Conservation (phyloP, 148 eudicot genomes). For the Vaccinium vitisidaea region DNA sequence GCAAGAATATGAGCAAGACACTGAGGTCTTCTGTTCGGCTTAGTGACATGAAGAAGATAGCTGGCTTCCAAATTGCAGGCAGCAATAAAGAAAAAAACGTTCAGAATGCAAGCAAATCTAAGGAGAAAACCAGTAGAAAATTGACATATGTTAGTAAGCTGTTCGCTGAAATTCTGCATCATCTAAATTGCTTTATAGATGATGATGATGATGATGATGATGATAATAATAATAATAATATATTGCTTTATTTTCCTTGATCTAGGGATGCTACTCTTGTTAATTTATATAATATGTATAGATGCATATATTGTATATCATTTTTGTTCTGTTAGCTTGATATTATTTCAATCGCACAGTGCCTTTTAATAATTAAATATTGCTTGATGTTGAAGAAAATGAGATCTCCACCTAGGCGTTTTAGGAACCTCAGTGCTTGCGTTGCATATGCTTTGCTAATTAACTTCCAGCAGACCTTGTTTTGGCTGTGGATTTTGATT, state of each 20-base stretch:
- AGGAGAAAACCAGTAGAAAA: slow-evolving; percentile 26
- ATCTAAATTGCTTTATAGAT: not conserved
- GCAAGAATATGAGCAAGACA: slow-evolving; percentile 1
- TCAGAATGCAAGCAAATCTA: slow-evolving; percentile 13
- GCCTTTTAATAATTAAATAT: not conserved
- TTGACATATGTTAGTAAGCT: slow-evolving; percentile 31
- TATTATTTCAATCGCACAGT: not conserved
- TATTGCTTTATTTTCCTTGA: not conserved
- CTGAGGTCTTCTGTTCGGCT: slow-evolving; percentile 2
- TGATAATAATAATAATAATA: too few relatives aligned
- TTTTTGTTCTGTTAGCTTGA: not conserved
- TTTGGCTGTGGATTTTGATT: slow-evolving; percentile 1
- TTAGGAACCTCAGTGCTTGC: slow-evolving; percentile 5
- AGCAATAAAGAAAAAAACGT: slow-evolving; percentile 7
- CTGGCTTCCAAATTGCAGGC: not conserved
- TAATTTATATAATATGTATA: not conserved
- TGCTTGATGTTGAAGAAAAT: not conserved
- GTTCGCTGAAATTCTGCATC: not conserved
- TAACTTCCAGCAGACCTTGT: not conserved
- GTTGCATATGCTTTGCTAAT: not conserved
- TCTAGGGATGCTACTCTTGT: not conserved
- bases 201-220: too few relatives aligned
- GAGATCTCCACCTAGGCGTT: not conserved
- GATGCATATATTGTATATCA: not conserved
- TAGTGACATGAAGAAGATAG: slow-evolving; percentile 5